Evolutionary conservation across 2,329 filamentous ascomycete genomes (phyloP).

Genomic region (Cadophora sp.): DNA sequence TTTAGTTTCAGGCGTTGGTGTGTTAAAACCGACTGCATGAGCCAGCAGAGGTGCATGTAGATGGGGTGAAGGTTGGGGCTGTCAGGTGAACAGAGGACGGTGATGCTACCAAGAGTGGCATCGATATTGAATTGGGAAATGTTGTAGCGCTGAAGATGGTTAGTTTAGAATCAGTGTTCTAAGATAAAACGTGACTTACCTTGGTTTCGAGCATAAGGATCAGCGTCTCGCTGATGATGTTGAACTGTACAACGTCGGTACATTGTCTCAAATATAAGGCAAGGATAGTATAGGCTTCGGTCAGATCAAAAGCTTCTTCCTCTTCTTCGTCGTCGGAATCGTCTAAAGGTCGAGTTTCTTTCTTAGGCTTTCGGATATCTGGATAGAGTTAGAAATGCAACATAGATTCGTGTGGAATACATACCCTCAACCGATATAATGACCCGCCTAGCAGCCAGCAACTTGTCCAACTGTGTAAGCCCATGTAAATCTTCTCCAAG

Average conservation of each 20-base stretch:
- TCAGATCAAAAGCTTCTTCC: conserved; percentile 36
- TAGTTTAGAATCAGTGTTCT: conserved; percentile 9
- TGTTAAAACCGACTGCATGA: conserved; percentile 63
- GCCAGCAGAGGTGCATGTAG: conserved; percentile 51
- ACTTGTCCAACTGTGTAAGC: conserved; percentile 35
- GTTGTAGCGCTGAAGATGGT: conserved; percentile 35
- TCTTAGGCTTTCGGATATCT: conserved; percentile 34
- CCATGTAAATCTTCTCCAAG: conserved; percentile 27
- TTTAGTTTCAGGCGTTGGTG: conserved; percentile 67
- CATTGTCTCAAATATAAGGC: conserved; percentile 36
- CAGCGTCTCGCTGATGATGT: conserved; percentile 42
- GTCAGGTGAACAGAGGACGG: conserved; percentile 43
- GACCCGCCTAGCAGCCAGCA: conserved; percentile 38
- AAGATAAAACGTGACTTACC: conserved; percentile 26
- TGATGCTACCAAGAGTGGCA: conserved; percentile 43
- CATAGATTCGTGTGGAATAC: neutral
- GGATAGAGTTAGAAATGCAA: conserved; percentile 17
- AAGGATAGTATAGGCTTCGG: conserved; percentile 38
- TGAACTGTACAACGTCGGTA: conserved; percentile 40
- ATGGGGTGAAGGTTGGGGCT: conserved; percentile 39
- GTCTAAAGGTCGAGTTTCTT: conserved; percentile 2
- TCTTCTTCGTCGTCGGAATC: conserved; percentile 24
- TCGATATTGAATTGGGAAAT: conserved; percentile 46
- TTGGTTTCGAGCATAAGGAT: conserved; percentile 45
- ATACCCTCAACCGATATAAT: conserved; percentile 42